phyloP scores from a whole-genome alignment of 345 rosid genomes.

The Mercurialis annua region DNA sequence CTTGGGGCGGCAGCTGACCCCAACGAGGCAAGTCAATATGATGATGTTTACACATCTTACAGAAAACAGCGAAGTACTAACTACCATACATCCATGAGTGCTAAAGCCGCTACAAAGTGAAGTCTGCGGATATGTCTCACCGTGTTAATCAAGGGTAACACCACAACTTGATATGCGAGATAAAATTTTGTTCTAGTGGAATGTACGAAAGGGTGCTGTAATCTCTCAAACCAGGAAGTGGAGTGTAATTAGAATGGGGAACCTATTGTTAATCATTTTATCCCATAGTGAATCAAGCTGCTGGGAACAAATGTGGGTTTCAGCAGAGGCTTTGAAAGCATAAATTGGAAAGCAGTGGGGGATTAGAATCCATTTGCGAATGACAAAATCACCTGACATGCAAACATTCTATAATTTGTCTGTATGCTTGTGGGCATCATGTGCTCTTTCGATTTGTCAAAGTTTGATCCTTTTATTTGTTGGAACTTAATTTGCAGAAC shows the following conservation, averaged over 20 bases:
- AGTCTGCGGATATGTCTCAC: neutral
- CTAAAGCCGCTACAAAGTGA: constrained; percentile 63
- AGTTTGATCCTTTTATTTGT: too few species aligned
- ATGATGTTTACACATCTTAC: constrained; percentile 89
- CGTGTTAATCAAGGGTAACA: neutral
- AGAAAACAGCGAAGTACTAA: constrained; percentile 88
- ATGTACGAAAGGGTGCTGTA: neutral
- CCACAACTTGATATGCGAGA: neutral
- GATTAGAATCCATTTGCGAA: too few species aligned
- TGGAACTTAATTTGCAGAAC: too few species aligned
- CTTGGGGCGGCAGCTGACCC: constrained; percentile 88
- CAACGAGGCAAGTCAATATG: constrained; percentile 83
- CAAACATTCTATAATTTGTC: too few species aligned
- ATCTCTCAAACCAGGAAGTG: neutral
- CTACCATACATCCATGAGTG: constrained; percentile 93
- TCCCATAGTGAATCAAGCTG: too few species aligned
- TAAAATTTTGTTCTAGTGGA: neutral
- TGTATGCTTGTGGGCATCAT: too few species aligned
- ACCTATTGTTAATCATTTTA: too few species aligned
- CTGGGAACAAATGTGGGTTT: too few species aligned
- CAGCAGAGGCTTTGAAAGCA: too few species aligned
- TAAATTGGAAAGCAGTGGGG: too few species aligned
- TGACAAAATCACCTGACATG: too few species aligned
- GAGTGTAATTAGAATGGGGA: neutral
- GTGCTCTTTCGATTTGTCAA: too few species aligned